A percentile compares a stretch with the other conserved stretches of the same genome.
Evolutionary conservation across 352 stramenopile genomes (phyloP).

Genomic region (Phytopythium chamaehyphon): DNA sequence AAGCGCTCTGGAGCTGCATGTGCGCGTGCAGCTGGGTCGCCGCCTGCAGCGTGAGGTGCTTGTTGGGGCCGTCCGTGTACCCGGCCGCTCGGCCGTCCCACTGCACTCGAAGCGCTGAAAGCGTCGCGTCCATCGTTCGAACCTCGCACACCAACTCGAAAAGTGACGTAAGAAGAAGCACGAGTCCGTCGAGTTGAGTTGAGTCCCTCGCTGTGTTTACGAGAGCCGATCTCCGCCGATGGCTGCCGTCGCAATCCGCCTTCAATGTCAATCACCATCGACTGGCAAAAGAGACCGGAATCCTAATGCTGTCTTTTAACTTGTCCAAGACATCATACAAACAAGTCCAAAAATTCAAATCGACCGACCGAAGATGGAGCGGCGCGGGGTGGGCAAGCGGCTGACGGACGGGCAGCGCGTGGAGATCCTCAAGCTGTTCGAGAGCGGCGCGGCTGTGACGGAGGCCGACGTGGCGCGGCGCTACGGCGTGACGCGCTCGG

Average conservation of each 20-base stretch:
- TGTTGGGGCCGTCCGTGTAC: constrained; percentile 46
- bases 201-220: no score
- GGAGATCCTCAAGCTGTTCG: constrained; percentile 50
- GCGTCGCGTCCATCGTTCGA: background rate
- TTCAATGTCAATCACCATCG: no score
- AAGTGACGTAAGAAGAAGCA: no score
- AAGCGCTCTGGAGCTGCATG: constrained; percentile 42
- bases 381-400: constrained; percentile 36
- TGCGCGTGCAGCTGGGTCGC: constrained; percentile 33
- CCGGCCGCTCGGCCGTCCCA: constrained; percentile 31
- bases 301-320: no score
- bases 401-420: constrained; percentile 44
- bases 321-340: no score
- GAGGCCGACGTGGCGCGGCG: constrained; percentile 36
- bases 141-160: no score
- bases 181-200: no score
- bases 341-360: no score
- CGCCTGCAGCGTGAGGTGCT: constrained; percentile 43
- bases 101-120: background rate
- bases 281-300: no score
- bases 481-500: constrained; percentile 43
- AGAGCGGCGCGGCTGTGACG: constrained; percentile 29
- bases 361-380: no score
- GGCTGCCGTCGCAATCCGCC: no score
- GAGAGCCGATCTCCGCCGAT: no score